Evolutionary conservation across 2,329 filamentous ascomycete genomes (phyloP), one percentile per base, ranked within the genome.

Genomic region (Sporothrix luriei): DNA sequence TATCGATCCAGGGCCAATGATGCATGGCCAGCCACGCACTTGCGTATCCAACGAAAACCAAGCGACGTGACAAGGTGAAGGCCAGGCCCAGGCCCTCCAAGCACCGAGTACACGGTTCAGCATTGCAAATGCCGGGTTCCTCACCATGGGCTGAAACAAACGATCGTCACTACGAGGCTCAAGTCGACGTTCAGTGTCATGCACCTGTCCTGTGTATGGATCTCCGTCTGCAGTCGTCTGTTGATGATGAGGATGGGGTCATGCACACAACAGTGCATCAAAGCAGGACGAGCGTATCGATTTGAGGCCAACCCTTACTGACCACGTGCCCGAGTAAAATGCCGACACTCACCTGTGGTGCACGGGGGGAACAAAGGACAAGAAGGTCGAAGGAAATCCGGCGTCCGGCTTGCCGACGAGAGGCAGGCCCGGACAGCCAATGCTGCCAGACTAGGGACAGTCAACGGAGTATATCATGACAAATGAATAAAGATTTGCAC

Each of bases 371-470:
- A 33, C 33, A 33, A 14, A 9, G 19, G n/a, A 24, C 11, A 61
- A 33, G n/a, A 38, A 21, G 3, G 33, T 6, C 4, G 33, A 14
- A 13, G 55, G 14, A 38, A 24, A 14, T n/a, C 40, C 21, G n/a
- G 11, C 55, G 19, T 24, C 33, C 19, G 38, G 26, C 3, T 33
- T 5, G 4, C 33, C 5, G 33, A 7, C 33, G 6, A 33, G 33
- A 33, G 33, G 33, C 5, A 7, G 33, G 6, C 33, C 7, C 33
- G 6, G 33, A 61, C 16, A 24, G 10, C 26, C 46, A 16, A 26
- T 46, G 21, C 40, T 62, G 40, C 57, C 57, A 62, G 26, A 57
- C 21, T 24, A 62, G 21, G 57, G 26, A 46, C 57, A 46, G 11
- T 33, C 4, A 16, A 62, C 1, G 14, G 21, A 38, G 38, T 46